These are phyloP conservation scores for Kodamaea restingae DNA, from an alignment of 805 yeast species.

Conservation along the genomic window DNA sequence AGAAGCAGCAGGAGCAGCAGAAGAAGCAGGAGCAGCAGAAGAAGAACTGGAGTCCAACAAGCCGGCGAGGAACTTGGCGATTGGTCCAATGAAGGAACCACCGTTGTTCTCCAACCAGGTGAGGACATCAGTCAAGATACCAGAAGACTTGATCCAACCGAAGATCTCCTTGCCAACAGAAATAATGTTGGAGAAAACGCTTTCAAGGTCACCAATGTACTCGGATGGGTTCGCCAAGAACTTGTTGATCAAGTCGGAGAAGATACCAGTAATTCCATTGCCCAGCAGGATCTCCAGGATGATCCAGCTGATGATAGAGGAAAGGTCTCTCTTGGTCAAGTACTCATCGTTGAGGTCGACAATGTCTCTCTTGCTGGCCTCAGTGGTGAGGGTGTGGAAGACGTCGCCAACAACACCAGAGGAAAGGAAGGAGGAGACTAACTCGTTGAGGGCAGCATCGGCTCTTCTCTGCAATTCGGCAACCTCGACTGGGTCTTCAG, in stretches of 20 bases:
- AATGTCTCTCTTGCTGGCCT: conserved; percentile 16
- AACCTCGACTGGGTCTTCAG: conserved; percentile 26
- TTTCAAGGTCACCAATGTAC: conserved; percentile 28
- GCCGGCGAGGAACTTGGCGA: conserved; percentile 26
- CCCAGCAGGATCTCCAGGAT: conserved; percentile 27
- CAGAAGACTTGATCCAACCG: conserved; percentile 35
- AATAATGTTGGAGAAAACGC: conserved; percentile 31
- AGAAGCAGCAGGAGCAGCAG: conserved; percentile 11
- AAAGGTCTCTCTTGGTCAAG: conserved; percentile 36
- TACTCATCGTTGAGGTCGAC: conserved; percentile 19
- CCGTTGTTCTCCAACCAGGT: conserved; percentile 24
- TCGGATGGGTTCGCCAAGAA: conserved; percentile 36
- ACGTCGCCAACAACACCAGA: conserved; percentile 39
- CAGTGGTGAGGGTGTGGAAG: conserved; percentile 32
- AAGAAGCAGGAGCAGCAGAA: conserved; percentile 15
- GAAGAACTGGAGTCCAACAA: conserved; percentile 24
- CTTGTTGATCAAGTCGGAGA: conserved; percentile 27
- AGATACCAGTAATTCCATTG: conserved; percentile 37
- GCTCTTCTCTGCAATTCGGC: conserved; percentile 31
- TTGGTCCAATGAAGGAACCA: conserved; percentile 20
- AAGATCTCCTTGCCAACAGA: conserved; percentile 32
- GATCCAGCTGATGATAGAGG: conserved; percentile 25
- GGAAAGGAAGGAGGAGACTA: conserved; percentile 31
- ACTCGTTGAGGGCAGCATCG: conserved; percentile 31
- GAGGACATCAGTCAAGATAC: conserved; percentile 28